Conservation (phyloP, 495 filamentous ascomycete genomes). For the Penicillium antarcticum region DNA sequence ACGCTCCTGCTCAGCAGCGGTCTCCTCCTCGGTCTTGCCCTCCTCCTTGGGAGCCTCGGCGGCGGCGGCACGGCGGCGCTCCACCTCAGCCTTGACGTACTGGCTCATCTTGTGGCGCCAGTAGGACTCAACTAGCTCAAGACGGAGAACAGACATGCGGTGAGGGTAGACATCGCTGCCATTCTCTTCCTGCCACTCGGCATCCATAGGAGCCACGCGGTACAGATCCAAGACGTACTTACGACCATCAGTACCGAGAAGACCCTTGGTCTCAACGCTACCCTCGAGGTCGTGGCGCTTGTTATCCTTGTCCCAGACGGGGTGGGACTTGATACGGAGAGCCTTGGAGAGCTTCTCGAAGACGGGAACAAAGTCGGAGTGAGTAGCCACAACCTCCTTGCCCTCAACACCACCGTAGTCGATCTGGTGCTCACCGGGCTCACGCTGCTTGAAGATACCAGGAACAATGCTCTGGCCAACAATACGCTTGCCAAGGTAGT, state of each 20-base stretch:
- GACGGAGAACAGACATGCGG: constrained; percentile 86
- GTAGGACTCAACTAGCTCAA: constrained; percentile 83
- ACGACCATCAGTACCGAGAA: constrained; percentile 93
- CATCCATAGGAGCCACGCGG: constrained; percentile 88
- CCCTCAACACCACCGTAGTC: constrained; percentile 98
- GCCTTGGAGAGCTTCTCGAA: constrained; percentile 90
- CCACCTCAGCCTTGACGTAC: constrained; percentile 74
- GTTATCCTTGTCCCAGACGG: constrained; percentile 96
- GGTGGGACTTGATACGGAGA: constrained; percentile 86
- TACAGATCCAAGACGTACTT: constrained; percentile 98
- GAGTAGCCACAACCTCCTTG: constrained; percentile 88
- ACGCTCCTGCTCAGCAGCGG: constrained; percentile 50
- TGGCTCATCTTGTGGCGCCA: constrained; percentile 82
- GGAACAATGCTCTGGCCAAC: constrained; percentile 98
- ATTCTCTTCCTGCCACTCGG: constrained; percentile 81
- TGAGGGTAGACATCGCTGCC: constrained; percentile 75
- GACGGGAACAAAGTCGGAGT: constrained; percentile 75
- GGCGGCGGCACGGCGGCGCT: constrained; percentile 48
- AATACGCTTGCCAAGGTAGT: constrained; percentile 95
- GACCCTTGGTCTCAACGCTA: constrained; percentile 96
- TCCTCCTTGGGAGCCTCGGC: constrained; percentile 45
- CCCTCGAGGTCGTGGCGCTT: constrained; percentile 89
- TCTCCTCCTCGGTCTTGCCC: constrained; percentile 32
- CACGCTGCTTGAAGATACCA: constrained; percentile 98
- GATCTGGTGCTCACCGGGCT: constrained; percentile 96